A percentile compares a stretch with the other conserved stretches of the same genome.
Conservation (phyloP, 2,329 filamentous ascomycete species). For the Alternaria conjuncta region DNA sequence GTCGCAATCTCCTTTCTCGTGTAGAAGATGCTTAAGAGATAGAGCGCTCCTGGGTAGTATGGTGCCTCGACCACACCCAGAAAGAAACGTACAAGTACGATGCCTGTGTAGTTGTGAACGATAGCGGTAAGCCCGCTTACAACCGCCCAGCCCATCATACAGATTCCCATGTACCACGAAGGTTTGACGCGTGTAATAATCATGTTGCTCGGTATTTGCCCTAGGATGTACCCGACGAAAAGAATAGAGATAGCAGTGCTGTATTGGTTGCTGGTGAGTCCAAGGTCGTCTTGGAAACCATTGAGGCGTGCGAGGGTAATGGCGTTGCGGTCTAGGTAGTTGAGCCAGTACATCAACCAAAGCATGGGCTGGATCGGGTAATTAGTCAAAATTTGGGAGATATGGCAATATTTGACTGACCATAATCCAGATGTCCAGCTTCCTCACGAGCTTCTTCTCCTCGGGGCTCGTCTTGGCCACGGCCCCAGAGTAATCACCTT, state of each 20-base stretch:
- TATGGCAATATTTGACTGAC: background rate
- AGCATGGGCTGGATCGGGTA: constrained; percentile 47
- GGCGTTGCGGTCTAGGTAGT: constrained; percentile 62
- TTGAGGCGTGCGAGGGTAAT: constrained; percentile 67
- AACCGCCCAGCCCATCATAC: constrained; percentile 41
- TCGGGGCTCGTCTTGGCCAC: constrained; percentile 12
- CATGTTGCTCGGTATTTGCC: background rate
- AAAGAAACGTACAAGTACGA: constrained; percentile 40
- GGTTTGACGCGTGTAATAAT: constrained; percentile 1
- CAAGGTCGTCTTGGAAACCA: constrained; percentile 62
- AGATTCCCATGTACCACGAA: constrained; percentile 37
- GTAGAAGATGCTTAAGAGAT: constrained; percentile 69
- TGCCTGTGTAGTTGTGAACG: constrained; percentile 36
- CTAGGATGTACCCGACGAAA: constrained; percentile 4
- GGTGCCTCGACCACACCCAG: constrained; percentile 43
- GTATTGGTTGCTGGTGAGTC: constrained; percentile 18
- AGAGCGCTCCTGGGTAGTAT: constrained; percentile 66
- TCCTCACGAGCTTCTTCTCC: constrained; percentile 18
- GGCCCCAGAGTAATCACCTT: constrained; percentile 16
- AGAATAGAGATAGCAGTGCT: constrained; percentile 56
- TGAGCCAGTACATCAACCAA: constrained; percentile 1
- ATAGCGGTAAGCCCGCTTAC: constrained; percentile 37
- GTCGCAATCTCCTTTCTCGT: constrained; percentile 57
- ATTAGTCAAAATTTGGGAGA: constrained; percentile 13
- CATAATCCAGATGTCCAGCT: constrained; percentile 16